A percentile compares a stretch with the other conserved stretches of the same genome.
Conservation (phyloP, 2,329 filamentous ascomycete species). For the Sclerotinia spermophila region DNA sequence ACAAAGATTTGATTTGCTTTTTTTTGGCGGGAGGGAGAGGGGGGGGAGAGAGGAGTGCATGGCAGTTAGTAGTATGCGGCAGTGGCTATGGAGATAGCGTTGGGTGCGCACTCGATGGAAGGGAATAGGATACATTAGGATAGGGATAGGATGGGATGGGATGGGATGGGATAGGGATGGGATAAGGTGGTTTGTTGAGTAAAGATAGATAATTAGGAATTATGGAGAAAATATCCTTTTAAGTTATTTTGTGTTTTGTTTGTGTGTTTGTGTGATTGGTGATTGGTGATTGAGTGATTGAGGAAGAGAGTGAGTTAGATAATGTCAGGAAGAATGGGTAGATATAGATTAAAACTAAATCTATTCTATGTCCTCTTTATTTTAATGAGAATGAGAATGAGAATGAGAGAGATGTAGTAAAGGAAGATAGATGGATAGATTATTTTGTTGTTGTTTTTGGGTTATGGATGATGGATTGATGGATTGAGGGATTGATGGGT, state of each 20-base stretch:
- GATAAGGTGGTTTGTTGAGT: not conserved
- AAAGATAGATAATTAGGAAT: slow-evolving; percentile 5
- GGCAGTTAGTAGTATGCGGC: not conserved
- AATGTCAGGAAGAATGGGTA: no score
- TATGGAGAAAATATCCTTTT: not conserved
- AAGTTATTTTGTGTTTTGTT: not conserved
- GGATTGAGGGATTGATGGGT: no score
- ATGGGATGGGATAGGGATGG: not conserved
- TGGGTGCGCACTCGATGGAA: not conserved
- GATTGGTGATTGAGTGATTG: no score
- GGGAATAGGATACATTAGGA: not conserved
- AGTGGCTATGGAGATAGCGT: not conserved
- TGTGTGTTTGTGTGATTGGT: not conserved
- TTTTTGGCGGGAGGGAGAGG: not conserved
- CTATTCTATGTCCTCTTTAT: no score
- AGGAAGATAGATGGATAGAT: no score
- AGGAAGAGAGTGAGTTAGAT: no score
- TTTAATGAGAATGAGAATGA: no score
- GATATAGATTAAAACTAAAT: no score
- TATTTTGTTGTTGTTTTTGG: no score
- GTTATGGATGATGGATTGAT: no score
- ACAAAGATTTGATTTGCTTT: not conserved
- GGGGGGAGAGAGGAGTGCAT: not conserved
- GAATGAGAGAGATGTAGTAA: no score
- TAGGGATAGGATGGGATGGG: not conserved